Base-by-base conservation (phyloP, 441 rosid genomes). In the Mallotus repandus region DNA sequence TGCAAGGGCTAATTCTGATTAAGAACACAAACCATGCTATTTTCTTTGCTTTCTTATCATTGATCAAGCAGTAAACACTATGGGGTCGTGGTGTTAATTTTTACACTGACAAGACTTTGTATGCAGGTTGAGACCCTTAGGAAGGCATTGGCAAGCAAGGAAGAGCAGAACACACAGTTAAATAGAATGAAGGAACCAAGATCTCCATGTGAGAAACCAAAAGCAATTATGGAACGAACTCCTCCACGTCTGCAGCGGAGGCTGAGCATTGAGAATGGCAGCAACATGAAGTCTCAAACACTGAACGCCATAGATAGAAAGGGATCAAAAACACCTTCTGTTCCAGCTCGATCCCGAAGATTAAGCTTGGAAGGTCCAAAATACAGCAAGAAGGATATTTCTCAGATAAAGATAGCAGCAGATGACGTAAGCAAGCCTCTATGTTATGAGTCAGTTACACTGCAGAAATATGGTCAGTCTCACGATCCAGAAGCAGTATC, bases 61-160 rank as follows among this genome's bases (percentile, higher is more conserved):
- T 29, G 3, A 1, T 29, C 32, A 29, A 29, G 2, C 32, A 29
- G 32, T 29, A 29, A 29, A 29, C 32, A 29, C 32, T 29, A 29
- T 29, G 32, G 32, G 32, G 32, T 29, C 32, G 3, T 29, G 32
- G 32, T 29, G 32, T 29, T 35, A 57, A 56, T 15, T 63, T 58
- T 54, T 32, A 35, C 35, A 29, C 15, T 29, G 32, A 29, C 3
- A 29, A 29, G 32, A 43, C 63, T 48, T 65, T 11, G n/a, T 19
- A 35, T 83, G 80, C 84, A 95, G 99, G 82, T 96, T 84, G 97
- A 90, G 76, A 84, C 55, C 84, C 97, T 96, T 63, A 91, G 85
- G 84, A 89, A 86, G 90, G 95, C 91, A 71, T 77, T 90, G 77
- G 91, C 88, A 65, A 85, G 70, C 59, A 89, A 80, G 84, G 94